Percentiles rank a stretch among this genome's conserved stretches.
Evolutionary conservation across 2,329 filamentous ascomycete species (phyloP).

Genomic region (Dactylellina sp.): DNA sequence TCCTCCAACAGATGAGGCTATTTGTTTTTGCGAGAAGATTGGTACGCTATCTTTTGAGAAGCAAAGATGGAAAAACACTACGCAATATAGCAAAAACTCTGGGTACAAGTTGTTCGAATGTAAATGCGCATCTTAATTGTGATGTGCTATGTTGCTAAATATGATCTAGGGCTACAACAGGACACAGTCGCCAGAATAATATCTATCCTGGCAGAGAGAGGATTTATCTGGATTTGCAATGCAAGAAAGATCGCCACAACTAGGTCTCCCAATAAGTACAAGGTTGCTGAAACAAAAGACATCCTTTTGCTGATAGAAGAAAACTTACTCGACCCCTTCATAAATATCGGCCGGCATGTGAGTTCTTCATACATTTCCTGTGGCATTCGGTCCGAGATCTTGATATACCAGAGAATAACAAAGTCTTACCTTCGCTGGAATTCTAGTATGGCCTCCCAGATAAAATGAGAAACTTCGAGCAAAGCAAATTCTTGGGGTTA

Average conservation of each 20-base stretch:
- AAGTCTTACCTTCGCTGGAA: too few relatives aligned
- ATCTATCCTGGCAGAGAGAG: constrained; percentile 55
- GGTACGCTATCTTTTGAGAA: constrained; percentile 54
- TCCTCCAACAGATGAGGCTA: constrained; percentile 58
- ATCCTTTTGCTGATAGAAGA: constrained; percentile 42
- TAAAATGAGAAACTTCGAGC: too few relatives aligned
- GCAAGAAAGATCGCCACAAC: constrained; percentile 35
- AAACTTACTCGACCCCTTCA: constrained; percentile 58
- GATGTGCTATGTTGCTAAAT: background rate
- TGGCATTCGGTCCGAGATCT: too few relatives aligned
- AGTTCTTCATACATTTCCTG: constrained; percentile 22
- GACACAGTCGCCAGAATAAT: constrained; percentile 46
- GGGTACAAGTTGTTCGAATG: constrained; percentile 40
- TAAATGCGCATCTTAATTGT: background rate
- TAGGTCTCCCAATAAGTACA: constrained; percentile 55
- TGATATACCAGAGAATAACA: constrained; percentile 9
- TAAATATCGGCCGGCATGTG: constrained; percentile 59
- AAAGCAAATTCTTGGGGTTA: background rate
- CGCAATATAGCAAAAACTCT: constrained; percentile 57
- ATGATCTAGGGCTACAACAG: background rate
- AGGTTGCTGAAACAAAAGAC: constrained; percentile 51
- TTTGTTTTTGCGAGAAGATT: constrained; percentile 58
- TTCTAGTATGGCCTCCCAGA: too few relatives aligned
- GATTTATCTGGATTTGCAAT: constrained; percentile 45
- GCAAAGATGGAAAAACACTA: constrained; percentile 37